Evolutionary conservation across 1,284 basidiomycete species (phyloP).

Genomic region (Cutaneotrichosporon sp.): DNA sequence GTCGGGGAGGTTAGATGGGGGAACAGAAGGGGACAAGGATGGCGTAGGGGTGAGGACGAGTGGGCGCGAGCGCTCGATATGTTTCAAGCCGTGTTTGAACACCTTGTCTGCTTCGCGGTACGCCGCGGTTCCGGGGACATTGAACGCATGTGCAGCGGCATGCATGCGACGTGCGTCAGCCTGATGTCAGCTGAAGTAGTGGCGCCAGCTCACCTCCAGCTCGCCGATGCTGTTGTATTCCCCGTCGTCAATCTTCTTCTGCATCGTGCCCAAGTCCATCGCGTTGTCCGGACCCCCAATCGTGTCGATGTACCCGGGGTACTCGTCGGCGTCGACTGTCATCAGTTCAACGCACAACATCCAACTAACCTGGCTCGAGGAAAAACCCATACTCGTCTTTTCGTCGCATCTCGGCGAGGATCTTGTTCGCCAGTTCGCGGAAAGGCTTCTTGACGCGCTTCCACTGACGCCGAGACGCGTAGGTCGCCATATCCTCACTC

Average conservation of each 20-base stretch:
- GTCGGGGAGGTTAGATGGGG: conserved; percentile 15
- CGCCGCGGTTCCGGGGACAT: conserved; percentile 44
- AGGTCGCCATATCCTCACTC: conserved; percentile 15
- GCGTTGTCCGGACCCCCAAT: conserved; percentile 52
- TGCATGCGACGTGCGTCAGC: conserved; percentile 44
- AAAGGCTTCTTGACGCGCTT: conserved; percentile 45
- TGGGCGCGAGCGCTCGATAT: conserved; percentile 44
- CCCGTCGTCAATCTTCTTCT: conserved; percentile 46
- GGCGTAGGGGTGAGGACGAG: conserved; percentile 48
- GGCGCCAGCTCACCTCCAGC: conserved; percentile 37
- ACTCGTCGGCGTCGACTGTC: conserved; percentile 44
- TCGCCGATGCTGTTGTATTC: conserved; percentile 43
- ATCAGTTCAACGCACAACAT: neutral
- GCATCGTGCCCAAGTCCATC: conserved; percentile 54
- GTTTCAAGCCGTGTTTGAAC: conserved; percentile 43
- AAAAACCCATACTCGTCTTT: conserved; percentile 52
- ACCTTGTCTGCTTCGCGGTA: conserved; percentile 43
- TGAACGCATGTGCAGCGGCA: conserved; percentile 47
- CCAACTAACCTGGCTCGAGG: conserved; percentile 37
- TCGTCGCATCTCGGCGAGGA: conserved; percentile 42
- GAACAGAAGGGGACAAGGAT: conserved; percentile 27
- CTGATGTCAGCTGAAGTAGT: conserved; percentile 24
- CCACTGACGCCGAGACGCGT: conserved; percentile 30
- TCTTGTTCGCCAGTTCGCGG: conserved; percentile 42
- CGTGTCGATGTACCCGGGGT: conserved; percentile 46